Evolutionary conservation across 768 basidiomycete genomes (phyloP), one percentile per base, ranked within the genome.

Genomic region (Amanita jacksonii): DNA sequence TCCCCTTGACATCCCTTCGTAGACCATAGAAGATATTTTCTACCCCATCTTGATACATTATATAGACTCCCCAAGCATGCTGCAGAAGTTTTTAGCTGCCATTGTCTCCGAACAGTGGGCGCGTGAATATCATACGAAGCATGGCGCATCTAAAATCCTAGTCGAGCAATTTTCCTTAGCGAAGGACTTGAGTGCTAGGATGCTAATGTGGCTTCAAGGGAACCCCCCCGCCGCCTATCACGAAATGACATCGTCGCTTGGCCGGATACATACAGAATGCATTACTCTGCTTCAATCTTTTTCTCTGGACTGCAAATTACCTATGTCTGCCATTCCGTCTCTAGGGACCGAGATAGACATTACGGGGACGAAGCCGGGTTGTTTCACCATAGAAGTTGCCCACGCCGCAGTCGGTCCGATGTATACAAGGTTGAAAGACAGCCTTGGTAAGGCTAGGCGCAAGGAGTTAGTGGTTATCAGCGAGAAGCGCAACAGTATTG

Each of bases 71-170:
- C 76, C 82, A 5, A 92, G 89, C 55, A 93, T 93, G 75, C 72
- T 97, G 12, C 93, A 96, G 57, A 85, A 85, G 51, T 80, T 91
- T 57, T 62, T 98, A 33, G 67, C 83, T n/a, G 83, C 89, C 13
- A 74, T 87, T 38, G 72, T 98, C 46, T 66, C 91, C 0, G 89
- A 94, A 60, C 90, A 97, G 66, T 97, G 93, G 96, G 88, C 92
- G 4, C 64, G 65, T 7, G 69, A 74, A 34, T 71, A 76, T 50
- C 72, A 73, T 36, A 16, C 63, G 0, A 27, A 51, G 22, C 40
- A 52, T 13, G 47, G 63, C 5, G 47, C 63, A 9, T 47, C 55
- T 1, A 51, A 54, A 4, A 62, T 73, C 32, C 68, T 86, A 37
- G 68, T 77, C 16, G 73, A 83, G 38, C 57, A 54, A 24, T 80